Conservation (phyloP, 495 filamentous ascomycete genomes). For the Parmelia sp. region DNA sequence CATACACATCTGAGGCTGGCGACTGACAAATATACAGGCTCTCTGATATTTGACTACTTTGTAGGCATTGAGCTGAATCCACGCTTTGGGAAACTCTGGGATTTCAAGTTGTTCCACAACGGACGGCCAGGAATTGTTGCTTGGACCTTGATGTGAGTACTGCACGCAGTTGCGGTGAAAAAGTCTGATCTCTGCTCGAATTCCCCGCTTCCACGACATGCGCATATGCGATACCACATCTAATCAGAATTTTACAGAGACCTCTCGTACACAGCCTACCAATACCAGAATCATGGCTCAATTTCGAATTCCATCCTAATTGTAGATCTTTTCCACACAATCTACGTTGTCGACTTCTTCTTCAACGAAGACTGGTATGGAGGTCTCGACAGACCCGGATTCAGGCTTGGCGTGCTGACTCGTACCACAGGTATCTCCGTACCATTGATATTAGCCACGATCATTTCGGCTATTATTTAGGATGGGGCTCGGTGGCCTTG, state of each 20-base stretch:
- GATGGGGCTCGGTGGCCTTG: constrained; percentile 42
- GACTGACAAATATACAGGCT: constrained; percentile 23
- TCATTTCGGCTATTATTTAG: constrained; percentile 48
- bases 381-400: background rate
- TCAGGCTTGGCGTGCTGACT: background rate
- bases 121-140: constrained; percentile 41
- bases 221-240: background rate
- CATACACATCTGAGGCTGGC: background rate
- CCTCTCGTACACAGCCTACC: constrained; percentile 42
- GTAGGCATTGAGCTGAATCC: constrained; percentile 47
- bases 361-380: constrained; percentile 42
- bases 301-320: constrained; percentile 42
- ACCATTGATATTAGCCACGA: constrained; percentile 49
- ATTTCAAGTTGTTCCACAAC: constrained; percentile 48
- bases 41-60: constrained; percentile 40
- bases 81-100: constrained; percentile 40
- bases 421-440: constrained; percentile 35
- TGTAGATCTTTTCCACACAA: constrained; percentile 39
- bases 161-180: background rate
- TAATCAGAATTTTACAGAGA: constrained; percentile 7
- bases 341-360: constrained; percentile 48
- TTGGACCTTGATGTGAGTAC: constrained; percentile 37
- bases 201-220: background rate
- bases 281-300: constrained; percentile 40
- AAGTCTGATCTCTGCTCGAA: background rate